Evolutionary conservation across 306 rosid genomes (phyloP).

Genomic region (Fagus crenata): DNA sequence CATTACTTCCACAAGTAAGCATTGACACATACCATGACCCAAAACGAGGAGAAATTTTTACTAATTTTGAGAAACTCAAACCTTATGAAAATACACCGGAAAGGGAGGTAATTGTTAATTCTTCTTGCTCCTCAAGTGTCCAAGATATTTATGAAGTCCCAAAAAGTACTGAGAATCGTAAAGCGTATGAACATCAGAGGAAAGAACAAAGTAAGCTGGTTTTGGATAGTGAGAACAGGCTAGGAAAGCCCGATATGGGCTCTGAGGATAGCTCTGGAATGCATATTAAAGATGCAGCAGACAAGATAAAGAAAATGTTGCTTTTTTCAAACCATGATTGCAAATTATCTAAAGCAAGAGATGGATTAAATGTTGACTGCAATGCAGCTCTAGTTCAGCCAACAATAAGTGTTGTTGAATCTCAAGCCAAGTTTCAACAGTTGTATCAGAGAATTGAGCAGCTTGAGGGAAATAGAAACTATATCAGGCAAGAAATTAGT

Average conservation of each 20-base stretch:
- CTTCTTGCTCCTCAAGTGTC: slow-evolving; percentile 39
- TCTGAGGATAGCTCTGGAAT: slow-evolving; percentile 37
- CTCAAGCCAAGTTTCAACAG: slow-evolving; percentile 55
- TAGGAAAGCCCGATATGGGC: slow-evolving; percentile 49
- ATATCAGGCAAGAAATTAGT: slow-evolving; percentile 52
- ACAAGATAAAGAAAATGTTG: slow-evolving; percentile 44
- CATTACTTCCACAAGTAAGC: slow-evolving; percentile 41
- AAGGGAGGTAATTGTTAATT: slow-evolving; percentile 27
- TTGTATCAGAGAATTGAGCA: slow-evolving; percentile 54
- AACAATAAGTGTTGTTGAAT: slow-evolving; percentile 27
- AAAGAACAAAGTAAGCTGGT: slow-evolving; percentile 36
- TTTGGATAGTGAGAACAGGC: slow-evolving; percentile 45
- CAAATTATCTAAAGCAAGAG: slow-evolving; percentile 36
- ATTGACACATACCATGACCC: slow-evolving; percentile 17
- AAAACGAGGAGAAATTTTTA: slow-evolving; percentile 24
- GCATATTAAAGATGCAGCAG: slow-evolving; percentile 36
- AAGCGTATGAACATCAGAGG: slow-evolving; percentile 33
- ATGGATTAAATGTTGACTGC: slow-evolving; percentile 31
- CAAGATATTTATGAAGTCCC: slow-evolving; percentile 87
- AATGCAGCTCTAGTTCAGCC: slow-evolving; percentile 24
- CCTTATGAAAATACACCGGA: slow-evolving; percentile 15
- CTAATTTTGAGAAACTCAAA: slow-evolving; percentile 27
- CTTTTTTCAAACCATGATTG: slow-evolving; percentile 30
- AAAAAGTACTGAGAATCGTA: slow-evolving; percentile 35
- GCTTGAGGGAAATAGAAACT: slow-evolving; percentile 58